A percentile compares a stretch with the other conserved stretches of the same genome.
phyloP scores from a whole-genome alignment of 495 filamentous ascomycete species.

The Aspergillus nidulans region DNA sequence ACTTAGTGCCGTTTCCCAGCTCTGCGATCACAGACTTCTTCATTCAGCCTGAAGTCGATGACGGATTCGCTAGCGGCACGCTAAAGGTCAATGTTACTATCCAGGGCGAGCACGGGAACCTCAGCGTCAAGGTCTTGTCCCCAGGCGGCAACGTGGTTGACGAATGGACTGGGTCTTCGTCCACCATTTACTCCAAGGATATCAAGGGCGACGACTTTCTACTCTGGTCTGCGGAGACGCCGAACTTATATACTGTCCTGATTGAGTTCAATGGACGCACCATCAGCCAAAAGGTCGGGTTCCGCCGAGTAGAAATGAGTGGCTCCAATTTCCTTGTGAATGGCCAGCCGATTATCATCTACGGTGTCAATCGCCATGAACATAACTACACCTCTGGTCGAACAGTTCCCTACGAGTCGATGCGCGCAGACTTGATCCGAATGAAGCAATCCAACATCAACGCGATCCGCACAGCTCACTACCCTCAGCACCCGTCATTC shows the following conservation, averaged over 20 bases:
- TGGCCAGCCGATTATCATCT: slow-evolving; percentile 2
- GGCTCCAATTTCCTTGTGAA: slow-evolving; percentile 2
- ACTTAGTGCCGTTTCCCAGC: neutral
- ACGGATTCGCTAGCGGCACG: neutral
- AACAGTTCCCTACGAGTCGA: slow-evolving; percentile 1
- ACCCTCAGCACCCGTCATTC: slow-evolving; percentile 3
- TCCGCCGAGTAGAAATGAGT: slow-evolving; percentile 1
- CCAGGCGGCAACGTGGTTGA: neutral
- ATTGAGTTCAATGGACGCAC: slow-evolving; percentile 2
- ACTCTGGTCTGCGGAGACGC: slow-evolving; percentile 2
- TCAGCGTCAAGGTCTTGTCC: neutral
- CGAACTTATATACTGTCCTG: neutral
- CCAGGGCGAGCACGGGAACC: neutral
- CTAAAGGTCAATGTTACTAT: neutral
- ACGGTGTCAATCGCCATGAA: slow-evolving; percentile 6
- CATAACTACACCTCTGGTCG: neutral
- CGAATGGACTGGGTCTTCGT: neutral
- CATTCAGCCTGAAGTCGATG: neutral
- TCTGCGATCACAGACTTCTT: neutral
- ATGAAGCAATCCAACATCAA: slow-evolving; percentile 6
- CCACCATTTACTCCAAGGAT: neutral
- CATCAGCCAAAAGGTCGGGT: neutral
- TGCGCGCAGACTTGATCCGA: neutral
- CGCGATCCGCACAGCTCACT: neutral
- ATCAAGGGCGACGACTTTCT: neutral